A percentile compares a stretch with the other conserved stretches of the same genome.
Conservation (phyloP, 2,329 filamentous ascomycete genomes). For the Aspergillus floridensis region DNA sequence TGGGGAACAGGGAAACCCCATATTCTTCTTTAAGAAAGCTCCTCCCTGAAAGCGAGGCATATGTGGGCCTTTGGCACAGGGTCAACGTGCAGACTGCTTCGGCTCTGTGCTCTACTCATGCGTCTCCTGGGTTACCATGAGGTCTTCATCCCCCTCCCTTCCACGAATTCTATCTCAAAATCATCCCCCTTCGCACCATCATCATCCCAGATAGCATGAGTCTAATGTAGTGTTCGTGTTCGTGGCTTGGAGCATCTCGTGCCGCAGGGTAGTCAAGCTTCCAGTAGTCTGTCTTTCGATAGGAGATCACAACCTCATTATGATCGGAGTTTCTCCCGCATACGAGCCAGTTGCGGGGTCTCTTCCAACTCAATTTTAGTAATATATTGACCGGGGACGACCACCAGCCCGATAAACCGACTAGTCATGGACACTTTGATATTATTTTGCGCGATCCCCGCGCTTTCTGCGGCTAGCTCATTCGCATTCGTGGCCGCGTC, state of each 20-base stretch:
- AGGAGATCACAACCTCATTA: constrained; percentile 6
- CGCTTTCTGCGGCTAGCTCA: constrained; percentile 20
- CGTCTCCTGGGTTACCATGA: not conserved
- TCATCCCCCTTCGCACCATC: not conserved
- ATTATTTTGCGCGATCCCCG: constrained; percentile 21
- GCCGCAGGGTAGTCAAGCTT: not conserved
- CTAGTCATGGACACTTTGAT: constrained; percentile 72
- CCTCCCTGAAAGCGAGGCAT: not conserved
- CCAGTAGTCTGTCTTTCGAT: not conserved
- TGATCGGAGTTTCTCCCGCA: constrained; percentile 20
- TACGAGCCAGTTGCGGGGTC: constrained; percentile 24
- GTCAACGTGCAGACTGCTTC: not conserved
- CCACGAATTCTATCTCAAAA: not conserved
- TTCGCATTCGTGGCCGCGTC: constrained; percentile 40
- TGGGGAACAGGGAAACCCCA: not conserved
- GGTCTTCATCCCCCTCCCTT: not conserved
- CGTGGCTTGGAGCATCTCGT: not conserved
- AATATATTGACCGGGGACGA: constrained; percentile 83
- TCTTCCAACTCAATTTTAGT: constrained; percentile 86
- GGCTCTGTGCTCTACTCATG: not conserved
- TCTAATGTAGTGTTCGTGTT: not conserved
- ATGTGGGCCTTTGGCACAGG: constrained; percentile 1
- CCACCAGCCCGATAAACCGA: constrained; percentile 83
- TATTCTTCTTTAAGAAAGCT: not conserved
- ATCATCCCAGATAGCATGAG: not conserved